These are phyloP conservation scores for Amphibolis antarctica DNA, from an alignment of 106 monocot genomes.

Conservation along the genomic window DNA sequence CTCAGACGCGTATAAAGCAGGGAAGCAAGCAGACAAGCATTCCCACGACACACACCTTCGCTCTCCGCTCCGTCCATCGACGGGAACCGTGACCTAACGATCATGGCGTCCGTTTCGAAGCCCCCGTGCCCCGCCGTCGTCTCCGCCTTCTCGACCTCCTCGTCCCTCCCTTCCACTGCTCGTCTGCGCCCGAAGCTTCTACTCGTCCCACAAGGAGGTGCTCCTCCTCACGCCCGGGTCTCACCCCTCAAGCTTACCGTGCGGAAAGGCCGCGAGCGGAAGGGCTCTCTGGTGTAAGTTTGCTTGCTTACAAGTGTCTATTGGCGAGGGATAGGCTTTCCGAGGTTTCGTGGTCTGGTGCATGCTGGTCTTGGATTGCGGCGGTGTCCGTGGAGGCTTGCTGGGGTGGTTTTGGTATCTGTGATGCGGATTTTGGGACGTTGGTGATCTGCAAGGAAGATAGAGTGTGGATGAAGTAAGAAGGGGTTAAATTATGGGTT, in stretches of 20 bases:
- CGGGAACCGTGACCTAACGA: too few relatives aligned
- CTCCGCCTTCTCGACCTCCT: constrained; percentile 1
- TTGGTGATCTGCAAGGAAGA: too few relatives aligned
- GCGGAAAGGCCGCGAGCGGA: constrained; percentile 15
- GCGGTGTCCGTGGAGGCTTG: too few relatives aligned
- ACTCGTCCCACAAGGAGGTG: constrained; percentile 2
- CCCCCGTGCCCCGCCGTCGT: constrained; percentile 29
- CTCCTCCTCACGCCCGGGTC: background rate
- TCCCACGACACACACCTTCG: too few relatives aligned
- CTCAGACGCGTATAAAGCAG: too few relatives aligned
- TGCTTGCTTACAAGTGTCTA: background rate
- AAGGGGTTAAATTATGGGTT: too few relatives aligned
- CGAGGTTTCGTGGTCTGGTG: background rate
- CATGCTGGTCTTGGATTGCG: too few relatives aligned
- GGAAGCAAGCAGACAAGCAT: too few relatives aligned
- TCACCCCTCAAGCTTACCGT: constrained; percentile 27
- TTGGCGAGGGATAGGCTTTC: background rate
- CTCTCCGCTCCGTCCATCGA: too few relatives aligned
- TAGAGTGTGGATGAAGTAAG: too few relatives aligned
- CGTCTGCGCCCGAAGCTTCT: constrained; percentile 25
- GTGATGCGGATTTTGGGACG: too few relatives aligned
- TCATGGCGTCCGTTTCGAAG: constrained; percentile 61
- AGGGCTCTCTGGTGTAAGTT: constrained; percentile 34
- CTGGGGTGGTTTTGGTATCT: too few relatives aligned
- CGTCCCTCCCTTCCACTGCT: constrained; percentile 6